phyloP scores from a whole-genome alignment of 176 grass and related monocot genomes.

The Chrysopogon serrulatus region DNA sequence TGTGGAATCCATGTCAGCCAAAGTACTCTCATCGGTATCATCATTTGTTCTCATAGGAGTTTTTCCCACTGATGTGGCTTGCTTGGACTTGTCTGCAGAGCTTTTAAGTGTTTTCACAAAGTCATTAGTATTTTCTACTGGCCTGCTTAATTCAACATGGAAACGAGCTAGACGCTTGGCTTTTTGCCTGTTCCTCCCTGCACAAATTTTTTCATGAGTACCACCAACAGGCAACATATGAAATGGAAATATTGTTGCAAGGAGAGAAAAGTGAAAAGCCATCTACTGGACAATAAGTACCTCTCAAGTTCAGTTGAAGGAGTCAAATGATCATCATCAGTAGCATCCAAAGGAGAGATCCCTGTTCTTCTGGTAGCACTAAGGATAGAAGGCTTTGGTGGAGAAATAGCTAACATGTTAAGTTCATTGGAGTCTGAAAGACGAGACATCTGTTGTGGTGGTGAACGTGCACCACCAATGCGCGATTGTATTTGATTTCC shows the following conservation, averaged over 20 bases:
- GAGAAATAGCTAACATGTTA: slow-evolving; percentile 28
- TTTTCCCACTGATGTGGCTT: slow-evolving; percentile 21
- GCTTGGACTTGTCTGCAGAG: slow-evolving; percentile 43
- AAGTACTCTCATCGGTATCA: slow-evolving; percentile 10
- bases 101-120: slow-evolving; percentile 28
- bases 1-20: slow-evolving; percentile 47
- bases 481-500: slow-evolving; percentile 36
- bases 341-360: slow-evolving; percentile 18
- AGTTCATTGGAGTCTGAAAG: slow-evolving; percentile 18
- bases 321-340: slow-evolving; percentile 16
- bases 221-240: background rate
- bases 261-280: background rate
- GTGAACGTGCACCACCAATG: slow-evolving; percentile 16
- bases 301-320: slow-evolving; percentile 52
- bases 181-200: slow-evolving; percentile 90
- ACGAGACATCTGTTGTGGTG: slow-evolving; percentile 26
- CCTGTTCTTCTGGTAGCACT: slow-evolving; percentile 27
- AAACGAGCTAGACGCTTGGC: slow-evolving; percentile 82
- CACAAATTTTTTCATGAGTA: slow-evolving; percentile 30
- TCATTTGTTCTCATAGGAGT: slow-evolving; percentile 10
- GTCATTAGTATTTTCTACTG: slow-evolving; percentile 49
- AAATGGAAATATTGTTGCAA: background rate
- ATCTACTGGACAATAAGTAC: slow-evolving; percentile 26
- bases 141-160: slow-evolving; percentile 64
- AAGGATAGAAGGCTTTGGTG: slow-evolving; percentile 33